These are phyloP conservation scores for Pycnococcus provasolii DNA, from an alignment of 139 green algal genomes.

Conservation along the genomic window DNA sequence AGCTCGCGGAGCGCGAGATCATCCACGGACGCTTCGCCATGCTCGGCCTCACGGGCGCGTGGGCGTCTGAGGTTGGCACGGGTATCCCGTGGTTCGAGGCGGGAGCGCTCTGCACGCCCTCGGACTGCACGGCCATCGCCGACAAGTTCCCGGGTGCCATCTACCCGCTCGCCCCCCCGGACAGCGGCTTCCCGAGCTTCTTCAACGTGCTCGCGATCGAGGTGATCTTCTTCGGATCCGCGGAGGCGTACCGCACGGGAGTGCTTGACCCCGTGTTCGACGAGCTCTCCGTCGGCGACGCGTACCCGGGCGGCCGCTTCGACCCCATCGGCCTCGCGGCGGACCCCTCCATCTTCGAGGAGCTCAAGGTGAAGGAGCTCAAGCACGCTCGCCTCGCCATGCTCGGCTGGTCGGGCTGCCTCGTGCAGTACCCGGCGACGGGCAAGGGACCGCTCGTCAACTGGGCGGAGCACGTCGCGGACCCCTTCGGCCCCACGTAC, in stretches of 20 bases:
- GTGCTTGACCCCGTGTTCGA: constrained; percentile 1
- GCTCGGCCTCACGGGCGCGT: constrained; percentile 30
- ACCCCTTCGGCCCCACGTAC: not conserved
- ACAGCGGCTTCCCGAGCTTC: constrained; percentile 21
- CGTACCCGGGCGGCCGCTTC: constrained; percentile 42
- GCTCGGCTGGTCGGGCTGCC: constrained; percentile 21
- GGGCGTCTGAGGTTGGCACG: constrained; percentile 26
- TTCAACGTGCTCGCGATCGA: constrained; percentile 30
- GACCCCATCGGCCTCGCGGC: constrained; percentile 81
- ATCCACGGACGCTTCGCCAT: constrained; percentile 41
- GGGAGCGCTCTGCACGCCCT: not conserved
- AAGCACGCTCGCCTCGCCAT: constrained; percentile 93
- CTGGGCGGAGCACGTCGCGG: not conserved
- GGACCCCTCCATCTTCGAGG: constrained; percentile 72
- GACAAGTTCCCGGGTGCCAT: not conserved
- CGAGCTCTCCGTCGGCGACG: not conserved
- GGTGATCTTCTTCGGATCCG: constrained; percentile 30
- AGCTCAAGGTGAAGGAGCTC: constrained; percentile 97
- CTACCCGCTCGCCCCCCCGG: constrained; percentile 12
- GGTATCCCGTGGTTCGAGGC: constrained; percentile 24
- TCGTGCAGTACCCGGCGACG: constrained; percentile 10
- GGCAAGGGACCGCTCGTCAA: constrained; percentile 22
- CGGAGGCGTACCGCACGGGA: constrained; percentile 35
- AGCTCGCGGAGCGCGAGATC: constrained; percentile 28
- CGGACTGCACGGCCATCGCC: not conserved